Conservation (phyloP, 208 protist species). For the Leptomonas pyrrhocoris region DNA sequence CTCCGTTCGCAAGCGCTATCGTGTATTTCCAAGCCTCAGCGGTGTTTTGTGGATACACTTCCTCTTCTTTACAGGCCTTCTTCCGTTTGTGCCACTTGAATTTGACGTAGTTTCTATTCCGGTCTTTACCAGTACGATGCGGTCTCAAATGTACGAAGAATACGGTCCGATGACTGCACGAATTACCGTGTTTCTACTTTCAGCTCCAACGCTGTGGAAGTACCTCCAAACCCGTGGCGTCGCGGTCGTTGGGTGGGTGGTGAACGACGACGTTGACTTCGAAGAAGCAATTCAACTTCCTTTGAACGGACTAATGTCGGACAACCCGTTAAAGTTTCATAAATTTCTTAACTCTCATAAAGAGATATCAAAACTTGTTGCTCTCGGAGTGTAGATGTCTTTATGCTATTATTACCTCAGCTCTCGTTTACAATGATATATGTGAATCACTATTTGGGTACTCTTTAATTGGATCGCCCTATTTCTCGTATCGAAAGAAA, state of each 20-base stretch:
- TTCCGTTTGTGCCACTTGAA: conserved; percentile 56
- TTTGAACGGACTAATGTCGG: conserved; percentile 80
- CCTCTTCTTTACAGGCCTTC: conserved; percentile 65
- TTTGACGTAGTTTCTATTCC: conserved; percentile 86
- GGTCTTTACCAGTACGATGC: conserved; percentile 56
- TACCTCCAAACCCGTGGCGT: conserved; percentile 75
- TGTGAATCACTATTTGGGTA: too few relatives aligned
- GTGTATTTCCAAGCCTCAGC: conserved; percentile 49
- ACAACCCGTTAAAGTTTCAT: conserved; percentile 47
- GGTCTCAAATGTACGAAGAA: conserved; percentile 16
- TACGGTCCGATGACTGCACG: conserved; percentile 24
- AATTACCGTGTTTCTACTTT: conserved; percentile 46
- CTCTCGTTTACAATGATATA: background rate
- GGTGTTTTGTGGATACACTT: conserved; percentile 60
- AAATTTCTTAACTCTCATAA: conserved; percentile 17
- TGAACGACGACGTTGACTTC: conserved; percentile 76
- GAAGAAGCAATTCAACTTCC: conserved; percentile 48
- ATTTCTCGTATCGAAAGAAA: too few relatives aligned
- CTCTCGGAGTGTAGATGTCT: conserved; percentile 2
- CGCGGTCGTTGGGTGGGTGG: conserved; percentile 74
- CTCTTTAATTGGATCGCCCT: too few relatives aligned
- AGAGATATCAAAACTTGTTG: background rate
- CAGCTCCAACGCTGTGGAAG: conserved; percentile 64
- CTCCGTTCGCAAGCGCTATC: conserved; percentile 53
- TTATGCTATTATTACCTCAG: conserved; percentile 5